A percentile compares a stretch with the other conserved stretches of the same genome.
phyloP scores from a whole-genome alignment of 345 rosid genomes.

The Pugionium dolabratum region DNA sequence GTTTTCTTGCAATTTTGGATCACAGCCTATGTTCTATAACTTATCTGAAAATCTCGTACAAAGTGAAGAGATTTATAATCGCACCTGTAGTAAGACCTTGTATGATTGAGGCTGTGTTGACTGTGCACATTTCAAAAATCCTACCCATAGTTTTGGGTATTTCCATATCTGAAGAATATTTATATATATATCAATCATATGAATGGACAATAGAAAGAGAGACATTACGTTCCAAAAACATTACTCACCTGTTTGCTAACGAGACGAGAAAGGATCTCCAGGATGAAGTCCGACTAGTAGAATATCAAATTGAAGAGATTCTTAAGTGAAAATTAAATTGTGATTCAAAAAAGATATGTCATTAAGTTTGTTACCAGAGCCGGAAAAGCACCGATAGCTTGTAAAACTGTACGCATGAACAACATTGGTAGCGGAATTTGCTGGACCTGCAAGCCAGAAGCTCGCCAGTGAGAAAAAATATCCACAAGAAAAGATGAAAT shows the following conservation, averaged over 20 bases:
- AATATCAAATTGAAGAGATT: slow-evolving; percentile 20
- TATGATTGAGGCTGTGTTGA: slow-evolving; percentile 90
- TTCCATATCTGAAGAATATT: slow-evolving; percentile 79
- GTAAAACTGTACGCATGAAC: slow-evolving; percentile 98
- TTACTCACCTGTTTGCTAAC: slow-evolving; percentile 83
- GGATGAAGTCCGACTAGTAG: slow-evolving; percentile 75
- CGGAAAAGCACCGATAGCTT: slow-evolving; percentile 95
- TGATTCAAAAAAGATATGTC: slow-evolving; percentile 12
- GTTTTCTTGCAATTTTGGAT: neutral
- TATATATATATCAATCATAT: slow-evolving; percentile 21
- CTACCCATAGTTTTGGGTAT: slow-evolving; percentile 96
- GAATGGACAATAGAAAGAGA: slow-evolving; percentile 17
- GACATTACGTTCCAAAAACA: slow-evolving; percentile 9
- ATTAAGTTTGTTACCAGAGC: slow-evolving; percentile 63
- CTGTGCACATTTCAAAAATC: slow-evolving; percentile 88
- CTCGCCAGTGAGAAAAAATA: slow-evolving; percentile 19
- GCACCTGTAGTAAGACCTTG: slow-evolving; percentile 88
- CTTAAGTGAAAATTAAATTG: slow-evolving; percentile 10
- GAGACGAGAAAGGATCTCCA: slow-evolving; percentile 96
- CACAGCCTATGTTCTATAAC: too few relatives aligned
- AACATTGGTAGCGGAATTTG: slow-evolving; percentile 96
- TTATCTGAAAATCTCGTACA: neutral
- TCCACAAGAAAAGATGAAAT: slow-evolving; percentile 1
- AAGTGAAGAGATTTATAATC: slow-evolving; percentile 8
- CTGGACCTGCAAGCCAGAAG: slow-evolving; percentile 70